These are phyloP conservation scores for Russula brevipes DNA, from an alignment of 768 basidiomycete species.

Conservation along the genomic window DNA sequence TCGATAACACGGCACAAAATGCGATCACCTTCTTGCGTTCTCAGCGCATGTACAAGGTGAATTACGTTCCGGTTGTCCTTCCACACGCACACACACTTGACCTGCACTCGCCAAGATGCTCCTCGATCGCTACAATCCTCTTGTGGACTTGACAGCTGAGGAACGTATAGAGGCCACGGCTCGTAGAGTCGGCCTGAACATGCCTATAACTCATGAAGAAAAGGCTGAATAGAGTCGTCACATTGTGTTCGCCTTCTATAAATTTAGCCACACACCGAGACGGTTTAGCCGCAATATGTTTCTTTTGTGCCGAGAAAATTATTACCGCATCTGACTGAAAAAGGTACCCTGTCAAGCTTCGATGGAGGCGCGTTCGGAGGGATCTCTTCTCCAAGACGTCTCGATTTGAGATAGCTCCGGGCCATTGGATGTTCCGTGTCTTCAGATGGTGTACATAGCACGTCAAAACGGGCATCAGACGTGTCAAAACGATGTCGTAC, in stretches of 20 bases:
- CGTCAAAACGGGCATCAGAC: neutral
- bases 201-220: slow-evolving; percentile 49
- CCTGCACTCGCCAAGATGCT: slow-evolving; percentile 47
- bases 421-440: neutral
- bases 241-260: neutral
- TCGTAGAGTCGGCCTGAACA: slow-evolving; percentile 78
- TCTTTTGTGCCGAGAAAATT: neutral
- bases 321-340: neutral
- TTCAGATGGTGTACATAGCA: neutral
- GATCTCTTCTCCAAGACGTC: neutral
- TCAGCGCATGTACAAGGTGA: slow-evolving; percentile 72
- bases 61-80: slow-evolving; percentile 20
- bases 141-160: slow-evolving; percentile 69
- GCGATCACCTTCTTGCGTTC: slow-evolving; percentile 63
- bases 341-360: neutral
- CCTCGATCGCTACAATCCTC: slow-evolving; percentile 83
- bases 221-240: slow-evolving; percentile 16
- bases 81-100: neutral
- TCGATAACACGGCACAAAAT: slow-evolving; percentile 52
- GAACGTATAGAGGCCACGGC: slow-evolving; percentile 84
- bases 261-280: neutral
- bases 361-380: neutral
- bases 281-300: neutral
- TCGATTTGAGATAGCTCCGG: neutral
- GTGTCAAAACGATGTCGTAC: neutral